These are phyloP conservation scores for Podospora bellae-mahoneyi DNA, from an alignment of 495 filamentous ascomycete species.

Conservation along the genomic window DNA sequence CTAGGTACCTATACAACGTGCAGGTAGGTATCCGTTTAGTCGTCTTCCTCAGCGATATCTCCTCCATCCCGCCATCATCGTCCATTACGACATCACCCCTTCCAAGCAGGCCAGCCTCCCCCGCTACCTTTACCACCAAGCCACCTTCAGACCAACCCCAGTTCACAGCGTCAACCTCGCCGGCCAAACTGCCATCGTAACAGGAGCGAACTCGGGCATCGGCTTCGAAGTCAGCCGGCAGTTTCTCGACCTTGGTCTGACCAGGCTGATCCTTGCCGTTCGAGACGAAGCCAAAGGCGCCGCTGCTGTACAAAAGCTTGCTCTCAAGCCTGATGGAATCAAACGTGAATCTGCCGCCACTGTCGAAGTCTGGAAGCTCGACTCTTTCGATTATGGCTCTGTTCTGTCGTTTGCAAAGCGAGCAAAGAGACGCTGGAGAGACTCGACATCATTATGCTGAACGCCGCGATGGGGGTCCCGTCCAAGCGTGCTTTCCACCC, in stretches of 20 bases:
- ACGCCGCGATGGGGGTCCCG: slow-evolving; percentile 43
- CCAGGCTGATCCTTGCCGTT: slow-evolving; percentile 17
- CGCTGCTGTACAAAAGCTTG: slow-evolving; percentile 38
- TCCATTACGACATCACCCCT: background rate
- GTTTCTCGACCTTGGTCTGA: slow-evolving; percentile 13
- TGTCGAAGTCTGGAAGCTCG: slow-evolving; percentile 55
- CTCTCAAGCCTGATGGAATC: slow-evolving; percentile 32
- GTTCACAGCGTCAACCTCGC: background rate
- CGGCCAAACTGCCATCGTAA: slow-evolving; percentile 50
- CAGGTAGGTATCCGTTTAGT: too few relatives aligned
- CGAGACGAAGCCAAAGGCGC: slow-evolving; percentile 37
- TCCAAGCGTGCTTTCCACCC: slow-evolving; percentile 31
- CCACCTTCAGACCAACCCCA: background rate
- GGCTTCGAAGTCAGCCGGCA: slow-evolving; percentile 48
- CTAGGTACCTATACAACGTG: too few relatives aligned
- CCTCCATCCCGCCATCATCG: background rate
- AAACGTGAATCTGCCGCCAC: slow-evolving; percentile 7
- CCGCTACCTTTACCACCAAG: slow-evolving; percentile 1
- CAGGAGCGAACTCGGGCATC: slow-evolving; percentile 51
- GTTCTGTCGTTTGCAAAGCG: slow-evolving; percentile 44
- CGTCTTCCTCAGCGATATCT: background rate
- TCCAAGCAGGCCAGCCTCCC: background rate
- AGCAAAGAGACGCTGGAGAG: slow-evolving; percentile 32
- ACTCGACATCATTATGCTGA: slow-evolving; percentile 52
- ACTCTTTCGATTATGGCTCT: slow-evolving; percentile 48